phyloP scores from a whole-genome alignment of 306 rosid genomes.

The Rosa lucieae region DNA sequence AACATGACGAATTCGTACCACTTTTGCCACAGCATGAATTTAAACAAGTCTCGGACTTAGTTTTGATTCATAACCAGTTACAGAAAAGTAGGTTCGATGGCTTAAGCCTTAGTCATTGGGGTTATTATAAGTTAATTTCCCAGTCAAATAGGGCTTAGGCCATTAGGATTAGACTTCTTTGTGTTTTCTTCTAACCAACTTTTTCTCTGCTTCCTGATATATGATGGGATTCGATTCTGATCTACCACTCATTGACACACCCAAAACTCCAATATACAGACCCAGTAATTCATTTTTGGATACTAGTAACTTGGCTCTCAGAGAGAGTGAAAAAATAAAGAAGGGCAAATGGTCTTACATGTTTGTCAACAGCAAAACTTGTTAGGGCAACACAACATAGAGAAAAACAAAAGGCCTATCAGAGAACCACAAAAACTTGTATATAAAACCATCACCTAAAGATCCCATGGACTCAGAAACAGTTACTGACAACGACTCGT shows the following conservation, averaged over 20 bases:
- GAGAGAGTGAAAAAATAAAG: background rate
- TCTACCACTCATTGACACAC: background rate
- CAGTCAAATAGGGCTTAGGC: background rate
- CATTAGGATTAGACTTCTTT: background rate
- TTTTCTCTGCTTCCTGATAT: background rate
- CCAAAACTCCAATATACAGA: background rate
- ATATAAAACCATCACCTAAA: background rate
- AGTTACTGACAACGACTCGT: conserved; percentile 20
- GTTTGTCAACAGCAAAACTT: conserved; percentile 27
- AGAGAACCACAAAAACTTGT: background rate
- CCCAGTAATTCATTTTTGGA: background rate
- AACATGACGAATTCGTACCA: background rate
- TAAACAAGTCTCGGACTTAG: background rate
- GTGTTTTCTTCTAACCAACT: background rate
- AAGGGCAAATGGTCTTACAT: conserved; percentile 12
- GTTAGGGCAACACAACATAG: conserved; percentile 22
- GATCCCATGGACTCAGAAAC: background rate
- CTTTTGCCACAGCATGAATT: background rate
- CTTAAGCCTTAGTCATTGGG: background rate
- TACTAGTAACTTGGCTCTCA: background rate
- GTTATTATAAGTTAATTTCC: background rate
- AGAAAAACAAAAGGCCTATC: conserved; percentile 32
- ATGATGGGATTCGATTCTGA: background rate
- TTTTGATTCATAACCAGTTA: background rate
- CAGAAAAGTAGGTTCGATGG: background rate